A percentile compares a stretch with the other conserved stretches of the same genome.
Evolutionary conservation across 805 yeast species (phyloP).

Genomic region (Teunomyces panamensis): DNA sequence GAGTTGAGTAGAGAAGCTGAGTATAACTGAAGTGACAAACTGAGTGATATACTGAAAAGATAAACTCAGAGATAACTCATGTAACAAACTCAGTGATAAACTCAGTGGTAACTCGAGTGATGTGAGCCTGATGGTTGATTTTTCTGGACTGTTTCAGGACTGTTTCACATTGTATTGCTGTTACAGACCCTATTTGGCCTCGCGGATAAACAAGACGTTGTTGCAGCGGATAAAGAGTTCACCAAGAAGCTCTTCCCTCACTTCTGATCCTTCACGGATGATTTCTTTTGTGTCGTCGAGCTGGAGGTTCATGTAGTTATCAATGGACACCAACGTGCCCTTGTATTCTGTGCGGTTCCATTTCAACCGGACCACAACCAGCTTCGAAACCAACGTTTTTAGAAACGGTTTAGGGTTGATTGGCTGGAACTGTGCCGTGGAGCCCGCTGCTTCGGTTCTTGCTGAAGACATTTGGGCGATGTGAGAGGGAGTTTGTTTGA

Average conservation of each 20-base stretch:
- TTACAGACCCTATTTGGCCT: conserved; percentile 2
- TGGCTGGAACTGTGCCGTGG: conserved; percentile 46
- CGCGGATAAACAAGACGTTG: conserved; percentile 26
- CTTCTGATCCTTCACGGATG: conserved; percentile 42
- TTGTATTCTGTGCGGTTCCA: conserved; percentile 88
- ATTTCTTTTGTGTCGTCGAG: conserved; percentile 54
- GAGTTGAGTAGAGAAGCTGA: no score
- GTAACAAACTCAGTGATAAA: no score
- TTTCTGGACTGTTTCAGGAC: not conserved
- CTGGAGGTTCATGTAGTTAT: conserved; percentile 89
- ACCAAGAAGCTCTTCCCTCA: conserved; percentile 20
- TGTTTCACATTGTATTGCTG: not conserved
- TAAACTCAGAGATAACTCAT: no score
- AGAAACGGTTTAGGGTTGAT: conserved; percentile 90
- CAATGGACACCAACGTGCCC: conserved; percentile 76
- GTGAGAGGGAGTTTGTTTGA: not conserved
- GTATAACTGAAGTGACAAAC: no score
- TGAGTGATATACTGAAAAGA: no score
- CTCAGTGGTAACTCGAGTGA: no score
- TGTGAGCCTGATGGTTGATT: not conserved
- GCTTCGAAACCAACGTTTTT: conserved; percentile 66
- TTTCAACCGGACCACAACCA: conserved; percentile 75
- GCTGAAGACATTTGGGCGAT: conserved; percentile 2
- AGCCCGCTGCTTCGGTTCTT: not conserved
- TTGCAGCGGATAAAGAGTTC: conserved; percentile 28